Conservation (phyloP, 2,329 filamentous ascomycete genomes). For the Alternaria longipes region DNA sequence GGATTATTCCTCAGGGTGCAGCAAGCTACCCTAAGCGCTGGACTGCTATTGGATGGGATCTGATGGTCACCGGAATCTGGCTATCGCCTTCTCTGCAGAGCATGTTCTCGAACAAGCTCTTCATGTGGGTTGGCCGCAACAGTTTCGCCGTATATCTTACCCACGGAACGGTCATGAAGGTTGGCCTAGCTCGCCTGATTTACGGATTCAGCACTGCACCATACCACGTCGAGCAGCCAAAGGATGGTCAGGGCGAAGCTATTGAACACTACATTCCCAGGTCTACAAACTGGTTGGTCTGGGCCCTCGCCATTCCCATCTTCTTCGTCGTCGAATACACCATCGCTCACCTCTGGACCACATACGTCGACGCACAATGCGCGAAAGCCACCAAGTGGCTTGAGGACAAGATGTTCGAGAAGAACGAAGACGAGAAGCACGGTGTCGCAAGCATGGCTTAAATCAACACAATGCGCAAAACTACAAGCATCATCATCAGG, state of each 20-base stretch:
- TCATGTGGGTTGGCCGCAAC: constrained; percentile 65
- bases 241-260: constrained; percentile 48
- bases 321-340: constrained; percentile 60
- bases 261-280: constrained; percentile 56
- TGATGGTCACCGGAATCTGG: constrained; percentile 62
- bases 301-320: constrained; percentile 56
- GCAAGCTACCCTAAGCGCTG: constrained; percentile 55
- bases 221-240: constrained; percentile 52
- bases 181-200: constrained; percentile 61
- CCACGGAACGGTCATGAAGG: constrained; percentile 63
- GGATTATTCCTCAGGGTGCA: constrained; percentile 60
- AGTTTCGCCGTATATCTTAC: constrained; percentile 65
- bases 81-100: constrained; percentile 60
- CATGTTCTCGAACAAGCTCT: constrained; percentile 59
- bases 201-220: constrained; percentile 61
- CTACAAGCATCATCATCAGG: not conserved
- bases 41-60: constrained; percentile 59
- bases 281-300: constrained; percentile 49
- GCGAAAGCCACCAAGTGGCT: constrained; percentile 59
- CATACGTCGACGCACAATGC: constrained; percentile 62
- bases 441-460: constrained; percentile 39
- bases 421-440: constrained; percentile 52
- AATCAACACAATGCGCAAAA: constrained; percentile 1
- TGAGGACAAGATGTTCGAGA: constrained; percentile 59
- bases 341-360: constrained; percentile 61